Conservation (phyloP, 768 basidiomycete species). For the Rhodotorula taiwanensis region DNA sequence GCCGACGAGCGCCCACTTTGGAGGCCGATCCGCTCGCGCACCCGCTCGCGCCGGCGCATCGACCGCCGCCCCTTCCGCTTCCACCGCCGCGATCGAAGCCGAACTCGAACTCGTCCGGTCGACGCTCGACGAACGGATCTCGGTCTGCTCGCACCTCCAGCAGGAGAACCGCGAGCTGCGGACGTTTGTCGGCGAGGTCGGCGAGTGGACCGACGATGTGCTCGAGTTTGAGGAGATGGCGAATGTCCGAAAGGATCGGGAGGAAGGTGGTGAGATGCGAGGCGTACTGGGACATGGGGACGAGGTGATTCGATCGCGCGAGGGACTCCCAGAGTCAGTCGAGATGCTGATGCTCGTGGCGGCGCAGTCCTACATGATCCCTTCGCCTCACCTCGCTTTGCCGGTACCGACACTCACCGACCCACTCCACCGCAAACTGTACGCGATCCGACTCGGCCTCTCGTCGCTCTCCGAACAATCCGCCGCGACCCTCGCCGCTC, state of each 20-base stretch:
- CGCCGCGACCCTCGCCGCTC: background rate
- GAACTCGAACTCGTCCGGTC: conserved; percentile 11
- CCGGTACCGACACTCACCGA: conserved; percentile 4
- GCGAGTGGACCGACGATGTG: conserved; percentile 16
- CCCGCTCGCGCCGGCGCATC: background rate
- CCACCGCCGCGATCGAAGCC: background rate
- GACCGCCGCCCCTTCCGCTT: background rate
- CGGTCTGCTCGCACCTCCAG: background rate
- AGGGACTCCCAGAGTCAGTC: no score
- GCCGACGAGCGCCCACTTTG: background rate
- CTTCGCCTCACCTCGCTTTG: conserved; percentile 8
- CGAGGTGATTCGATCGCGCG: conserved; percentile 4
- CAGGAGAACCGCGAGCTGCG: conserved; percentile 9
- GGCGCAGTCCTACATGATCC: conserved; percentile 13
- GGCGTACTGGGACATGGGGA: background rate
- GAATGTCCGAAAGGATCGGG: background rate
- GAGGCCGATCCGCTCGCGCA: background rate
- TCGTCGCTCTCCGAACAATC: background rate
- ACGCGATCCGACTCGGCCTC: conserved; percentile 16
- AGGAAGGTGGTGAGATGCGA: background rate
- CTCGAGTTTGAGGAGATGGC: conserved; percentile 6
- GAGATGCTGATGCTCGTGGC: background rate
- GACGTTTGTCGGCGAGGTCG: conserved; percentile 21
- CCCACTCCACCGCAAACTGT: conserved; percentile 20
- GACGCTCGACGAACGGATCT: background rate